Evolutionary conservation across 2,329 filamentous ascomycete species (phyloP).

Genomic region (Fusarium zealandicum): DNA sequence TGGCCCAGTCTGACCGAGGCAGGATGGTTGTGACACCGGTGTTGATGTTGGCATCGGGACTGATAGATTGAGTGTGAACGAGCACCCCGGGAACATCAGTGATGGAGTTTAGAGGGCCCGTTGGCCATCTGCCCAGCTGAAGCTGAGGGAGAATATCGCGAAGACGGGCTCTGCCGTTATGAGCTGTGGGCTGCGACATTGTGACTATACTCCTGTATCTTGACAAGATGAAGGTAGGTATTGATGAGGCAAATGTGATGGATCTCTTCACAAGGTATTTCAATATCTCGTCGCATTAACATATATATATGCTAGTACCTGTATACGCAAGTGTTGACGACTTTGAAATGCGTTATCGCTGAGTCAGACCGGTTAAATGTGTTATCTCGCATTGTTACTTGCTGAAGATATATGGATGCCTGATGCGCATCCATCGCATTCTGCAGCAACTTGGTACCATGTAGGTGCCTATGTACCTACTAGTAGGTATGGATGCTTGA

Average conservation of each 20-base stretch:
- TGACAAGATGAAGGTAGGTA: no score
- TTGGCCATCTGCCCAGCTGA: conserved; percentile 52
- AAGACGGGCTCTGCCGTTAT: background rate
- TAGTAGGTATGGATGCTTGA: no score
- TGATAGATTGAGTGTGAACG: conserved; percentile 55
- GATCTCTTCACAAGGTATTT: background rate
- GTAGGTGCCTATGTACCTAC: background rate
- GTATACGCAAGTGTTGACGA: background rate
- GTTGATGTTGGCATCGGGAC: conserved; percentile 49
- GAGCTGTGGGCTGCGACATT: conserved; percentile 3
- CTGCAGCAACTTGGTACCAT: background rate
- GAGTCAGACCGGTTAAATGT: background rate
- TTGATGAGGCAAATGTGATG: background rate
- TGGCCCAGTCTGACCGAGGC: conserved; percentile 54
- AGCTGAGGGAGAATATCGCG: conserved; percentile 50
- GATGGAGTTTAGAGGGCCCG: conserved; percentile 57
- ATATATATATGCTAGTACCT: background rate
- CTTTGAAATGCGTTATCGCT: background rate
- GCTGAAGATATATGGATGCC: background rate
- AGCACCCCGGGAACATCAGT: conserved; percentile 60
- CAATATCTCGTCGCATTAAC: no score
- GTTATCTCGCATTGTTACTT: no score
- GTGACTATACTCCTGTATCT: background rate
- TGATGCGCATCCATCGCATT: no score
- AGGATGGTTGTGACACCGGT: conserved; percentile 60